These are phyloP conservation scores for Lupinus albus DNA, from an alignment of 306 rosid genomes.

Conservation along the genomic window DNA sequence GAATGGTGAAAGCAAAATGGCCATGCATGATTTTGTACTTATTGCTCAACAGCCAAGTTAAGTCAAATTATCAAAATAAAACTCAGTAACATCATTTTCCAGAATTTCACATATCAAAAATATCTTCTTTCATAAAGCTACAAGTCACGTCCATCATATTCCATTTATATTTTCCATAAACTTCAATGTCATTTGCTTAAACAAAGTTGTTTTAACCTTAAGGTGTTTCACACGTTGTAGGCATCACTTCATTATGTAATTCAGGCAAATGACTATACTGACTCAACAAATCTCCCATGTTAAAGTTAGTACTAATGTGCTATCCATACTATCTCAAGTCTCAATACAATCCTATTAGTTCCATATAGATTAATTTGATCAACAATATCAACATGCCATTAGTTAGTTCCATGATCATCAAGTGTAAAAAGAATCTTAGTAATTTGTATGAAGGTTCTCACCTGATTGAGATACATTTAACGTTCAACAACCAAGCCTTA, in stretches of 20 bases:
- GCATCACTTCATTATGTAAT: not conserved
- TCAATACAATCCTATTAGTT: not conserved
- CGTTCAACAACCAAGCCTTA: too few species aligned
- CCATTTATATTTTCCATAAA: conserved; percentile 27
- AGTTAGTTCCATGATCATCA: conserved; percentile 25
- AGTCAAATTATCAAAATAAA: conserved; percentile 7
- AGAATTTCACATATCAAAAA: not conserved
- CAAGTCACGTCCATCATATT: not conserved
- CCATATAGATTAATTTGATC: conserved; percentile 11
- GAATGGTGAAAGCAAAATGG: conserved; percentile 28
- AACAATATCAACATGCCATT: conserved; percentile 21
- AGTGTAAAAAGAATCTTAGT: conserved; percentile 6
- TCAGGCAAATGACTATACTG: conserved; percentile 9
- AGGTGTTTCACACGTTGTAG: conserved; percentile 15
- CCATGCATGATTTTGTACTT: conserved; percentile 13
- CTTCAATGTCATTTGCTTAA: not conserved
- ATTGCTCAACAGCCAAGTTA: conserved; percentile 36
- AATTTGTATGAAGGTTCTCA: not conserved
- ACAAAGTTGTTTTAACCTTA: conserved; percentile 30
- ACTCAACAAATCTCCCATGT: conserved; percentile 16
- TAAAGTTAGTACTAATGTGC: not conserved
- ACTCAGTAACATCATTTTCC: conserved; percentile 29
- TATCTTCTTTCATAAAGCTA: conserved; percentile 26
- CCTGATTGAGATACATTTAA: not conserved
- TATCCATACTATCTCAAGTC: not conserved